Evolutionary conservation across 768 basidiomycete species (phyloP).

Genomic region (Amanita molliuscula): DNA sequence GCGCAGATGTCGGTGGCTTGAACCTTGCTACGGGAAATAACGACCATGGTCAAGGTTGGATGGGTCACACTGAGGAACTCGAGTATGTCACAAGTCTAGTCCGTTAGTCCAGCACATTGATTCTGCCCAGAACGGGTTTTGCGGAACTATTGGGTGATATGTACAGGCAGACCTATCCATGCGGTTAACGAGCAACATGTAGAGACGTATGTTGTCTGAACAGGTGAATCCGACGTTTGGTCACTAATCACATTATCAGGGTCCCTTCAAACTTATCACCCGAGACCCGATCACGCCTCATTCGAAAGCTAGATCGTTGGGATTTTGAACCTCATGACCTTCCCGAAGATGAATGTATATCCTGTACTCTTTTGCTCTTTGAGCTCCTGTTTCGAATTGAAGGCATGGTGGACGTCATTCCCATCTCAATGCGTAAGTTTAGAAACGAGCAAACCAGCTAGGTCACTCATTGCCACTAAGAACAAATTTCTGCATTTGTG

Average conservation of each 20-base stretch:
- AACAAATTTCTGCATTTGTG: conserved; percentile 67
- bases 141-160: conserved; percentile 82
- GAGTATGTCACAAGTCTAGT: conserved; percentile 30
- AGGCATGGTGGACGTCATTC: conserved; percentile 51
- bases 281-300: conserved; percentile 49
- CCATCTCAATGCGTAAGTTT: conserved; percentile 48
- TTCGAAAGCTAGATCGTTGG: conserved; percentile 69
- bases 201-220: conserved; percentile 26
- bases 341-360: conserved; percentile 70
- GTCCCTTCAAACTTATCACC: conserved; percentile 36
- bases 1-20: conserved; percentile 86
- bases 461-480: conserved; percentile 26
- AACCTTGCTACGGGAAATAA: conserved; percentile 61
- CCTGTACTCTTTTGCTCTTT: conserved; percentile 79
- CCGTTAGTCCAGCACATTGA: background rate
- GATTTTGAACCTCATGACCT: conserved; percentile 84
- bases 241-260: conserved; percentile 15
- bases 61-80: conserved; percentile 35
- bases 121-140: conserved; percentile 38
- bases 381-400: conserved; percentile 76
- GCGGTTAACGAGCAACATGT: conserved; percentile 51
- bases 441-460: conserved; percentile 9
- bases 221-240: background rate
- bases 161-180: conserved; percentile 67
- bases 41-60: conserved; percentile 64